Percentiles rank a stretch among this genome's conserved stretches.
Evolutionary conservation across 371 early-diverging fungal species (phyloP).

Genomic region (Dichotomocladium elegans): DNA sequence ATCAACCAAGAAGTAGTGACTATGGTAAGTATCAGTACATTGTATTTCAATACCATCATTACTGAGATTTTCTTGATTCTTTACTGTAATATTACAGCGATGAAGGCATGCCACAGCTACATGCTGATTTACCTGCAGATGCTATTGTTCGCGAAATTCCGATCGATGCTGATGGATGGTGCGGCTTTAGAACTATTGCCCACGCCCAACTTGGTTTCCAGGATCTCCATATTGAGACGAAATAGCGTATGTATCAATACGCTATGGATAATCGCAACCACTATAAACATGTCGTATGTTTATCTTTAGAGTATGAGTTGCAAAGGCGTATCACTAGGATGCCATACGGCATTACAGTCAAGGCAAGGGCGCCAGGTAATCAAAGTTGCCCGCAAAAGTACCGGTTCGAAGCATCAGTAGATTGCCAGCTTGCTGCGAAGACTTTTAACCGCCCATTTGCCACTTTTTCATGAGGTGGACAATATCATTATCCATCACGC

Average conservation of each 20-base stretch:
- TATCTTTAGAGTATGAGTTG: not conserved
- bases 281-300: not conserved
- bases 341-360: not conserved
- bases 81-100: not conserved
- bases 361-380: no score
- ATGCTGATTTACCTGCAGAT: not conserved
- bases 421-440: slow-evolving; percentile 3
- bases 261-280: not conserved
- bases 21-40: no score
- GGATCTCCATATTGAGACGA: not conserved
- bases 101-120: not conserved
- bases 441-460: slow-evolving; percentile 1
- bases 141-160: not conserved
- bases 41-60: no score
- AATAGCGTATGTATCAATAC: not conserved
- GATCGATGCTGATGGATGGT: not conserved
- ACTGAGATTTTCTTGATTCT: not conserved
- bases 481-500: not conserved
- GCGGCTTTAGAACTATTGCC: not conserved
- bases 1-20: not conserved
- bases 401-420: not conserved
- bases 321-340: not conserved
- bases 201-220: not conserved
- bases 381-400: not conserved
- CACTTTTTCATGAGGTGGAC: not conserved